Evolutionary conservation across 805 yeast species (phyloP).

Genomic region (Wickerhamiella lipophila): DNA sequence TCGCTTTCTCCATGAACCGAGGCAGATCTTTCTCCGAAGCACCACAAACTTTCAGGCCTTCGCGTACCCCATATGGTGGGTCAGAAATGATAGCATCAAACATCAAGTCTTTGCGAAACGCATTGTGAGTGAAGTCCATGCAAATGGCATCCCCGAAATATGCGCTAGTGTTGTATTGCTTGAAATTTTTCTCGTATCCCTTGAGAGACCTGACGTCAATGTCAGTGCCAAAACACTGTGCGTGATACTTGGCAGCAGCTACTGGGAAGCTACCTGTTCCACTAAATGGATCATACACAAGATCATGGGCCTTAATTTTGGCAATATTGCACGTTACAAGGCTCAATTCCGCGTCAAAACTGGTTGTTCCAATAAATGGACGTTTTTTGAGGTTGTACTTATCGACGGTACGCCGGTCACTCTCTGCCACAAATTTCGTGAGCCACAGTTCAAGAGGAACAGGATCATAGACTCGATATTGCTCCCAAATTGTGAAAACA

Average conservation of each 20-base stretch:
- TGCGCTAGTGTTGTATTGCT: conserved; percentile 49
- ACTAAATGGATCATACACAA: conserved; percentile 87
- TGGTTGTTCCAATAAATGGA: conserved; percentile 86
- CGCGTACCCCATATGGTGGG: conserved; percentile 97
- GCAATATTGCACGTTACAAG: conserved; percentile 79
- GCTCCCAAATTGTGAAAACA: conserved; percentile 60
- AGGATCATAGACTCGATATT: conserved; percentile 32
- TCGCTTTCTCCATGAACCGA: conserved; percentile 58
- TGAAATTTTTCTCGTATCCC: conserved; percentile 63
- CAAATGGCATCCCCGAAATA: conserved; percentile 64
- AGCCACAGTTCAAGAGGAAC: conserved; percentile 42
- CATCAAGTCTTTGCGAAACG: conserved; percentile 47
- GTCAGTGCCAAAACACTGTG: conserved; percentile 72
- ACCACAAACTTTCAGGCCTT: conserved; percentile 87
- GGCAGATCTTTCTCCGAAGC: conserved; percentile 37
- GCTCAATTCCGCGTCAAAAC: conserved; percentile 89
- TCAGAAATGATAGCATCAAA: conserved; percentile 84
- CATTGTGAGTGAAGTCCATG: conserved; percentile 91
- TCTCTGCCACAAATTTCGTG: conserved; percentile 61
- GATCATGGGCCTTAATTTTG: conserved; percentile 48
- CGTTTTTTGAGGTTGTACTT: conserved; percentile 69
- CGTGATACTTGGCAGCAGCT: conserved; percentile 78
- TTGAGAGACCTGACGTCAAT: conserved; percentile 70
- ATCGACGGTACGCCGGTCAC: conserved; percentile 56
- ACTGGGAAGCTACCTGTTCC: conserved; percentile 93